Base-by-base conservation (phyloP, 805 yeast species). In the Cyberlindnera veronae region DNA sequence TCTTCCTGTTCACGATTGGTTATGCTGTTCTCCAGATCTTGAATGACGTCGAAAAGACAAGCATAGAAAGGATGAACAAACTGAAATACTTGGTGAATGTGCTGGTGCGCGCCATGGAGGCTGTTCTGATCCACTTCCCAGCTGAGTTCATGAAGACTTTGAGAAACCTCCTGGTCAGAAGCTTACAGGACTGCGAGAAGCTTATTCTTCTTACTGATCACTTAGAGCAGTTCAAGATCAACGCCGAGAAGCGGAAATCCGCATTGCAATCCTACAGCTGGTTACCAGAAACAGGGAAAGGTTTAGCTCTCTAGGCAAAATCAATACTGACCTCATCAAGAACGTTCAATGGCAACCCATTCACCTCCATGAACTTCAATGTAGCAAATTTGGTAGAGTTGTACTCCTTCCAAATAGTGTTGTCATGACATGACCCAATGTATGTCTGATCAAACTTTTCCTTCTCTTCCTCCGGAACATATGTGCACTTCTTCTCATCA, bases 391-490 rank as follows among this genome's bases (percentile, higher is more conserved):
- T 53, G 1, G 71, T 66, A 33, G 53, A 52, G 42, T 64, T 62
- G 44, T 63, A 67, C 38, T 66, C 68, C 36, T 53, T 53, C 71
- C 69, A 66, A 30, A 67, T 63, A 14, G 55, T 37, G 21, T 50
- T 47, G 40, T 66, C 69, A 46, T 66, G 72, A 50, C 72, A 67
- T 24, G 68, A 68, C 10, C 72, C 72, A 32, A 67, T 64, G 46
- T 61, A 66, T 16, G 59, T 60, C 29, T 50, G 51, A 35, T 58
- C 60, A 42, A 65, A 64, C 33, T 55, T 51, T 27, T 51, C 55
- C 31, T 64, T 60, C 39, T 66, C 72, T 46, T 66, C 71, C 24
- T 57, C 56, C n/a, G 71, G 72, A 23, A 67, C 64, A 36, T 67
- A 67, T 3, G 60, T 44, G 45, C 72, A 67, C 45, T 66, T 61